Evolutionary conservation across 2,329 filamentous ascomycete species (phyloP).

Genomic region (Zasmidium citrigriseum): DNA sequence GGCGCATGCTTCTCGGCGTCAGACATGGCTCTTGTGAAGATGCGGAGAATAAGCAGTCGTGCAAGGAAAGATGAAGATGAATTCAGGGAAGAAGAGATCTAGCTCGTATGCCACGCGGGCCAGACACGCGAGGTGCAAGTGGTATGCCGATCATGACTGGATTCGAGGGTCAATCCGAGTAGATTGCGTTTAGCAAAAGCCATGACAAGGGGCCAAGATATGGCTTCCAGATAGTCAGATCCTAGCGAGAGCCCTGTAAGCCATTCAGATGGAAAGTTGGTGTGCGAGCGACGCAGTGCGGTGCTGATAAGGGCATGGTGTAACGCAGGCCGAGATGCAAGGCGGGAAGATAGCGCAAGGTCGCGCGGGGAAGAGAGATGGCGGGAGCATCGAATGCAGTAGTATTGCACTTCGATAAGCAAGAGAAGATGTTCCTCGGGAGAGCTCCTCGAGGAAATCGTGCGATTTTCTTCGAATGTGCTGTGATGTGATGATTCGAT

Average conservation of each 20-base stretch:
- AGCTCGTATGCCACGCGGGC: not conserved
- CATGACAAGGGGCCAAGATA: not conserved
- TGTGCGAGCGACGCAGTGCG: too few species aligned
- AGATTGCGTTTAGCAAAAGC: not conserved
- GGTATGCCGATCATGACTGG: not conserved
- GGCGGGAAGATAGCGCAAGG: not conserved
- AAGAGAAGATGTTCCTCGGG: too few species aligned
- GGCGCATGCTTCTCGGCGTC: not conserved
- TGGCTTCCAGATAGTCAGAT: not conserved
- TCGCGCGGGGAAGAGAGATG: not conserved
- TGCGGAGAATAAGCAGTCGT: not conserved
- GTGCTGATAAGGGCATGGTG: not conserved
- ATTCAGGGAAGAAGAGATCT: not conserved
- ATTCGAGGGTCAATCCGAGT: not conserved
- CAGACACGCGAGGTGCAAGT: not conserved
- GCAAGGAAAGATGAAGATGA: not conserved
- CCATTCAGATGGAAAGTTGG: not conserved
- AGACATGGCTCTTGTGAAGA: not conserved
- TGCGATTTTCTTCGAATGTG: too few species aligned
- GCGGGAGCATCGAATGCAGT: too few species aligned
- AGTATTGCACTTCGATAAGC: too few species aligned
- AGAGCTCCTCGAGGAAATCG: too few species aligned
- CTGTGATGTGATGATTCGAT: too few species aligned
- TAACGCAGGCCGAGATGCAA: not conserved
- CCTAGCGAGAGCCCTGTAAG: not conserved